Base-by-base conservation (phyloP, 2,329 filamentous ascomycete genomes). In the Colletotrichum camelliae region DNA sequence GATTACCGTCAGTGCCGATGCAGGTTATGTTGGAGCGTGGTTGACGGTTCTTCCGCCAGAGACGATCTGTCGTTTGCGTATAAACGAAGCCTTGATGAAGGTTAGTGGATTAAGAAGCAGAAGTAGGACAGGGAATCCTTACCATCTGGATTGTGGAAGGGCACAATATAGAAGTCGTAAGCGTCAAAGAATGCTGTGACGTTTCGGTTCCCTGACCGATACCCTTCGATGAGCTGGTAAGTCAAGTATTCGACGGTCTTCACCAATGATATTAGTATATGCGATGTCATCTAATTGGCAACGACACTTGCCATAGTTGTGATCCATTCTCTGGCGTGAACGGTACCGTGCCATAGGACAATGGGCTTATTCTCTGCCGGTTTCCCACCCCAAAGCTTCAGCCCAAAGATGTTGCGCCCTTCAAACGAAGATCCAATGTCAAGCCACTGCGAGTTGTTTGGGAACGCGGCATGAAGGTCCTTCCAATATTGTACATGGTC, bases 81-180 rank as follows among this genome's bases (percentile, higher is more conserved):
- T 88, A 90, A 16, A 87, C 84, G 77, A 90, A 90, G 67, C 89
- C 87, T 87, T 70, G 48, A 52, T 13, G 6, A 16, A 12, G 27
- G 31, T 33, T 58, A 6, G 75, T 78, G 57, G 76, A 78, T 66
- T 31, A 61, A 67, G n/a, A 21, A 31, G 15, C 16, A 52, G 29
- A 9, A 52, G 31, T 13, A 9, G 48, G 27, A 18, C 39, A 31
- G 16, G 29, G 6, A 43, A 12, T 15, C 15, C 82, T 79, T 79
- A 87, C 86, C 88, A 76, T 90, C 88, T 3, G 89, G 88, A 78
- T 90, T 90, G 52, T 89, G 87, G 62, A 90, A 83, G 2, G 89
- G 88, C 70, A 90, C 84, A 77, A 92, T 88, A 81, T 90, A 91
- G 78, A 90, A 92, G 80, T 92, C 90, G 78, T 90, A 92, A 52